phyloP scores from a whole-genome alignment of 2,329 filamentous ascomycete species.

The Paraphaeosphaeria minitans region DNA sequence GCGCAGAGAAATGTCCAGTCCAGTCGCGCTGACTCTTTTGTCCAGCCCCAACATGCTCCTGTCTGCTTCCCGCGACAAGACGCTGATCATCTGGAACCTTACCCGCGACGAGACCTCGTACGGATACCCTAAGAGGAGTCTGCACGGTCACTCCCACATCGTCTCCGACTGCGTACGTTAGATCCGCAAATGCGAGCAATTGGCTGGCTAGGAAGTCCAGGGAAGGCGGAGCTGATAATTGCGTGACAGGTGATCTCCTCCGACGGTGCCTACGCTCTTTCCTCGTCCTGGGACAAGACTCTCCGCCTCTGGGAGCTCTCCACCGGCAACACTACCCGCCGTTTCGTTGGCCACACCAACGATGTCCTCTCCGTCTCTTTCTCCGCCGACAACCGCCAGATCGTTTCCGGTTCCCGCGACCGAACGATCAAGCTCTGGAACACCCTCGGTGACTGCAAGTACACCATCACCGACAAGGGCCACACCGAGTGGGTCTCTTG shows the following conservation, averaged over 20 bases:
- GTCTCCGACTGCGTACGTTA: slow-evolving; percentile 97
- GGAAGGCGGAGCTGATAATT: slow-evolving; percentile 38
- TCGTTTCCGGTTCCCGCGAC: slow-evolving; percentile 98
- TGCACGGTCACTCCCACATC: slow-evolving; percentile 99
- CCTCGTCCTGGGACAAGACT: slow-evolving; percentile 99
- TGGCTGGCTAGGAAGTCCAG: slow-evolving; percentile 29
- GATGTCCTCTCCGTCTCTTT: slow-evolving; percentile 99
- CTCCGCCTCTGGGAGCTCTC: slow-evolving; percentile 99
- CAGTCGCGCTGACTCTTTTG: neutral
- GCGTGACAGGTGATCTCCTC: slow-evolving; percentile 89
- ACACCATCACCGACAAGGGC: slow-evolving; percentile 99
- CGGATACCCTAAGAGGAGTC: slow-evolving; percentile 98
- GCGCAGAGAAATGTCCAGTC: neutral
- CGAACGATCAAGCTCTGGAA: slow-evolving; percentile 99
- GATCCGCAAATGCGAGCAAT: slow-evolving; percentile 28
- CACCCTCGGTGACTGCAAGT: slow-evolving; percentile 99
- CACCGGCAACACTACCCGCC: slow-evolving; percentile 94
- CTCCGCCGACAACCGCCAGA: slow-evolving; percentile 99
- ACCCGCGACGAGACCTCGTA: slow-evolving; percentile 98
- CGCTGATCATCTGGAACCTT: slow-evolving; percentile 99
- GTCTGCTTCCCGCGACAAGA: slow-evolving; percentile 96
- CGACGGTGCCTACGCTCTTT: slow-evolving; percentile 98
- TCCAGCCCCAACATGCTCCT: slow-evolving; percentile 98
- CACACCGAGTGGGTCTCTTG: slow-evolving; percentile 99
- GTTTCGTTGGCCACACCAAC: slow-evolving; percentile 99